Percentiles rank a stretch among this genome's conserved stretches.
These are phyloP conservation scores for Vachellia pachyceras DNA, from an alignment of 306 rosid species.

Conservation along the genomic window DNA sequence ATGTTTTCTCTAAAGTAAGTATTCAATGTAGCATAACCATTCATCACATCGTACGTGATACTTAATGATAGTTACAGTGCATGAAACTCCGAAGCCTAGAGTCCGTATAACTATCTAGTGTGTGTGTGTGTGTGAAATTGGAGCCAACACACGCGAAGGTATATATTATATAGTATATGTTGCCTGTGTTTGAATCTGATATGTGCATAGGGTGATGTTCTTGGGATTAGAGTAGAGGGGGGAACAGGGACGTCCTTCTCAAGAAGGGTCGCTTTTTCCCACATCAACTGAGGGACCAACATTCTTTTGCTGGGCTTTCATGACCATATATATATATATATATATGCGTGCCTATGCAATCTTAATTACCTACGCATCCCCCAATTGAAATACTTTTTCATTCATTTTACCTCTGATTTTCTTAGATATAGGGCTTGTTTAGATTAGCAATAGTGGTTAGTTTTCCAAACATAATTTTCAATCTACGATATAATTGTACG, in stretches of 20 bases:
- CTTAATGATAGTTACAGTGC: not conserved
- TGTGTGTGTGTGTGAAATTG: not conserved
- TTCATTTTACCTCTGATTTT: not conserved
- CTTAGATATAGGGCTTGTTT: too few species aligned
- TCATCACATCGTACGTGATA: too few species aligned
- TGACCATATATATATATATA: not conserved
- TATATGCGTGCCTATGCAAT: too few species aligned
- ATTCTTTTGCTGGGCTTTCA: slow-evolving; percentile 56
- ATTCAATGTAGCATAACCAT: too few species aligned
- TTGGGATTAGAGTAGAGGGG: slow-evolving; percentile 58
- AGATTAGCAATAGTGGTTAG: too few species aligned
- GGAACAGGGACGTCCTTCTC: slow-evolving; percentile 61
- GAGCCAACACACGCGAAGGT: too few species aligned
- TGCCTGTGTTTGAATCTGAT: too few species aligned
- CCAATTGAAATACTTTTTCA: not conserved
- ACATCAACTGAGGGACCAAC: slow-evolving; percentile 68
- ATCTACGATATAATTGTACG: too few species aligned
- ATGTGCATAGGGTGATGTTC: slow-evolving; percentile 12
- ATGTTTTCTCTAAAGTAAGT: too few species aligned
- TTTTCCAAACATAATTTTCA: slow-evolving; percentile 7
- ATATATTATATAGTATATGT: not conserved
- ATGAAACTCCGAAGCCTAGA: not conserved
- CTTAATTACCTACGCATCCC: not conserved
- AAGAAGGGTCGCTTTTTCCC: slow-evolving; percentile 62
- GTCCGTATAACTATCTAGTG: not conserved